These are phyloP conservation scores for Euclidium syriacum DNA, from an alignment of 345 rosid genomes.

Conservation along the genomic window DNA sequence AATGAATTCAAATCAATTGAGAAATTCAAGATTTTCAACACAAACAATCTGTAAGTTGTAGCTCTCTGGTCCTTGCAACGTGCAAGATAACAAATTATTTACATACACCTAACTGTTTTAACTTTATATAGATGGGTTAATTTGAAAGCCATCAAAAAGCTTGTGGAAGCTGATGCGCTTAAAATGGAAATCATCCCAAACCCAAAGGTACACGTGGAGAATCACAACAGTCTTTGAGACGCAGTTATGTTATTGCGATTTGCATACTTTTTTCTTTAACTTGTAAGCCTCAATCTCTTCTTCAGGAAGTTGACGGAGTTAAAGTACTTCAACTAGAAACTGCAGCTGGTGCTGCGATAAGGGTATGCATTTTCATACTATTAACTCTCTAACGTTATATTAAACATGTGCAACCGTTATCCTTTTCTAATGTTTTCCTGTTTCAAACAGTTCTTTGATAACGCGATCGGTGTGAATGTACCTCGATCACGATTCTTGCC, in stretches of 20 bases:
- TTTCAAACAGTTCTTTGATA: conserved; percentile 62
- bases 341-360: conserved; percentile 94
- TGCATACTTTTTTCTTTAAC: neutral
- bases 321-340: conserved; percentile 98
- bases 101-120: conserved; percentile 15
- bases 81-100: neutral
- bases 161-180: conserved; percentile 89
- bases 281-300: neutral
- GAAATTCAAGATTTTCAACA: conserved; percentile 98
- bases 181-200: conserved; percentile 97
- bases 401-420: neutral
- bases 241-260: conserved; percentile 5
- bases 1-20: conserved; percentile 96
- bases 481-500: conserved; percentile 92
- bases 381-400: neutral
- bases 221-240: too few relatives aligned
- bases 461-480: conserved; percentile 80
- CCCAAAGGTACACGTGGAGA: too few relatives aligned
- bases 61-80: neutral
- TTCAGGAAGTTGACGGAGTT: conserved; percentile 93
- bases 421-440: neutral
- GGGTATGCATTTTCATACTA: conserved; percentile 44
- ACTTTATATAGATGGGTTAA: conserved; percentile 80
- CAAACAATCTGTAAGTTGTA: conserved; percentile 94
- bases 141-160: conserved; percentile 88